phyloP scores from a whole-genome alignment of 768 basidiomycete genomes.

The Russula sp. region DNA sequence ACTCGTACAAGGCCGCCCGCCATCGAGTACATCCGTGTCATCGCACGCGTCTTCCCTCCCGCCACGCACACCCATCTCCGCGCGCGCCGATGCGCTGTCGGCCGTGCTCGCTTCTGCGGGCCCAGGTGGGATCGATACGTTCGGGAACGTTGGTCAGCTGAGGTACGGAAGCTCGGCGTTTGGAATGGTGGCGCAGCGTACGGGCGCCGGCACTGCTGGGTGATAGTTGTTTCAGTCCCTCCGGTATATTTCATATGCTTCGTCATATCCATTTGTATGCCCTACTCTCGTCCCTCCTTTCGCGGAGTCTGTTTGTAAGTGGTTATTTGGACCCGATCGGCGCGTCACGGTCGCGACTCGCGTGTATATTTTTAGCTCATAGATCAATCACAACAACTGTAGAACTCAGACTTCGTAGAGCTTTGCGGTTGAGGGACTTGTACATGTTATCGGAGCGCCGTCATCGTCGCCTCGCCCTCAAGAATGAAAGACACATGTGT shows the following conservation, averaged over 20 bases:
- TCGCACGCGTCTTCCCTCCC: conserved; percentile 20
- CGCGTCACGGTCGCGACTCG: not conserved
- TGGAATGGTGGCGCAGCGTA: conserved; percentile 12
- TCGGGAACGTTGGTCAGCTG: conserved; percentile 22
- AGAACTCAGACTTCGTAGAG: too few species aligned
- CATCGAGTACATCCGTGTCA: conserved; percentile 17
- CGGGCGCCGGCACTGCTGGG: not conserved
- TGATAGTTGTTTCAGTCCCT: not conserved
- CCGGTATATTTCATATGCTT: not conserved
- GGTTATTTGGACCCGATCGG: not conserved
- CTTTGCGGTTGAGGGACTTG: too few species aligned
- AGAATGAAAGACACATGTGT: too few species aligned
- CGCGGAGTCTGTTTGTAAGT: not conserved
- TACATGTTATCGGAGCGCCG: too few species aligned
- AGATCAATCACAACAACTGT: too few species aligned
- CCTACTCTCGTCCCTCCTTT: not conserved
- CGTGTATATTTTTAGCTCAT: too few species aligned
- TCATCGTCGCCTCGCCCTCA: too few species aligned
- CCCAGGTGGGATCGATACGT: conserved; percentile 20
- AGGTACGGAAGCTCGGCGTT: conserved; percentile 18
- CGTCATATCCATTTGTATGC: not conserved
- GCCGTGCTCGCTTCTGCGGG: conserved; percentile 2
- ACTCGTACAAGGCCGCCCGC: conserved; percentile 16
- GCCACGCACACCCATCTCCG: conserved; percentile 21
- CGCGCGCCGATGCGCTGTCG: conserved; percentile 11